Conservation (phyloP, 768 basidiomycete species). For the Cubamyces lactineus region DNA sequence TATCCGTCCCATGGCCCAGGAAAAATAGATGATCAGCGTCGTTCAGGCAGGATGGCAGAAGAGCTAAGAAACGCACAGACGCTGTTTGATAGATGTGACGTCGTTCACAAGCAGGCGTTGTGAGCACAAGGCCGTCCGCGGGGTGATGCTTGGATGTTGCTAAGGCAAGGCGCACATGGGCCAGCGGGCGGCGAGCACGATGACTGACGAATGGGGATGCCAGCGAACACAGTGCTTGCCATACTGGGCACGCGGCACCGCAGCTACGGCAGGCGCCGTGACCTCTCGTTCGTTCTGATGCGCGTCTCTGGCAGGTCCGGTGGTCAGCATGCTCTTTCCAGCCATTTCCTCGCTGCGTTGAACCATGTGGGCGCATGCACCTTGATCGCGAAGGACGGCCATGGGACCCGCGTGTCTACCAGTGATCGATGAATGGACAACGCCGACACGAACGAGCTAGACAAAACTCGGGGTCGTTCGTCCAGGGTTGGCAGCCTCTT, state of each 20-base stretch:
- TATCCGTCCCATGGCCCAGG: conserved; percentile 4
- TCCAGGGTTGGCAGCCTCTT: conserved; percentile 1
- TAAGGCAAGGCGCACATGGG: conserved; percentile 9
- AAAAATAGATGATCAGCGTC: conserved; percentile 6
- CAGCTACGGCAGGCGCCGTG: conserved; percentile 8
- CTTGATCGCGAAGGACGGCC: background rate
- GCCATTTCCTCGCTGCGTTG: background rate
- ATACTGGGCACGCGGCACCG: conserved; percentile 9
- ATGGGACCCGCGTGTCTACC: background rate
- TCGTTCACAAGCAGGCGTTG: background rate
- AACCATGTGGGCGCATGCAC: background rate
- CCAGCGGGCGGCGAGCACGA: background rate
- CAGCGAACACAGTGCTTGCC: conserved; percentile 11
- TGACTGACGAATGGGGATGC: background rate
- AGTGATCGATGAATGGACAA: background rate
- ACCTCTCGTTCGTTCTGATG: conserved; percentile 3
- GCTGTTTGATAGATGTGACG: conserved; percentile 10
- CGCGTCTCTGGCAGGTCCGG: background rate
- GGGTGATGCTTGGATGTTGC: conserved; percentile 1
- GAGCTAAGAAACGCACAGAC: background rate
- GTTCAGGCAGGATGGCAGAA: background rate
- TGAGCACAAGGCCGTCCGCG: conserved; percentile 6
- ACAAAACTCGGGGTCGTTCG: too few relatives aligned
- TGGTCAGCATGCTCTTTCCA: background rate
- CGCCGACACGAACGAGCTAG: background rate